Base-by-base conservation (phyloP, 495 filamentous ascomycete genomes). In the Aspergillus panamensis region DNA sequence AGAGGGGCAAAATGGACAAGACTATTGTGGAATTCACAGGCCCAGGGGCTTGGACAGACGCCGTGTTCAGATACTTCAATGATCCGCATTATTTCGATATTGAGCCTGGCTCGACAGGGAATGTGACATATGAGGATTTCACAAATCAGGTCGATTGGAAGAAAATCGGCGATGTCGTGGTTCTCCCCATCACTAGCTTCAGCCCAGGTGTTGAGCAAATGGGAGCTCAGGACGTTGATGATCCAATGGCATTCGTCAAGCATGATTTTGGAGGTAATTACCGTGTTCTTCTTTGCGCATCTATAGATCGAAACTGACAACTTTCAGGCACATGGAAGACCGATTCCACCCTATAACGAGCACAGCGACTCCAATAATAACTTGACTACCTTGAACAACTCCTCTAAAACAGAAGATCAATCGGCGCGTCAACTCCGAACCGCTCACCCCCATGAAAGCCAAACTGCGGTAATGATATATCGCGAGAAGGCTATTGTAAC, bases 161-260 rank as follows among this genome's bases (percentile, higher is more conserved):
- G 70, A 94, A 92, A 67, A 87, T 97, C 40, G 93, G 93, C 3
- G 93, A 97, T 73, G 89, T 93, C n/a, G 82, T 96, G 16, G 85
- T 97, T 13, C 73, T 97, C 54, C 93, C 93, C 13, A 97, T 98
- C 61, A 98, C 94, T 3, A 95, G 91, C 73, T 98, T 98, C 76
- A 96, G 90, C 63, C 95, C 94, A 6, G 94, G 94, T 6, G 91
- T 97, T 35, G 82, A 87, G 60, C 90, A 95, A 66, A 97, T 97
- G 91, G 88, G 87, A 30, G 90, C 94, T n/a, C 86, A 85, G 59
- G 92, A 94, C 53, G 80, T 84, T 12, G 92, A 97, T 64, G 87
- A 97, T 66, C 91, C 92, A 6, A 94, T 97, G 91, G 94, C 94
- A 4, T 97, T 96, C 78, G 94, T 98, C 54, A 90, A 96, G 74